Evolutionary conservation across 2,329 filamentous ascomycete species (phyloP), one percentile per base, ranked within the genome.

Genomic region (Akanthomyces lecanii): DNA sequence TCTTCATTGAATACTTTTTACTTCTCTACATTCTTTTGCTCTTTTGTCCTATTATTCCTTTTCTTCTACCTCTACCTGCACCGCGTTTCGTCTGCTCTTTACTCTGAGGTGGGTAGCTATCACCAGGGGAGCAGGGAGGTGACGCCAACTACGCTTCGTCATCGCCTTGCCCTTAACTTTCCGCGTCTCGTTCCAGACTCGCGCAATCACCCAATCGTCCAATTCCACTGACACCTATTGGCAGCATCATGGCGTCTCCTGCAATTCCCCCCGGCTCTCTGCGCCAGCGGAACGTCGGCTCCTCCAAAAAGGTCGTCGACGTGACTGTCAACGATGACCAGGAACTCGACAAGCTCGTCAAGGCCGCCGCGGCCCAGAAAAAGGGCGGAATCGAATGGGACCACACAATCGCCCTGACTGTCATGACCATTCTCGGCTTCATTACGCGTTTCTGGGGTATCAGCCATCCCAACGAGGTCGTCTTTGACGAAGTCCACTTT

Each of bases 401-500:
- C 71, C 96, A 97, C 81, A 88, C 89, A 82, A 76, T 95, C 67
- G 90, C 87, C 65, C 84, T 97, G 64, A 76, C 78, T 38, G 74
- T 97, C 68, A 88, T 97, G 72, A 98, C 94, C 2, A 71, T 86
- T 33, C 79, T 97, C 68, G 94, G 92, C 56, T 98, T 99, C 72
- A 72, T 92, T 66, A 98, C 95, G 54, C 85, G 95, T 66, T 99
- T 99, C 82, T 98, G 90, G 86, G 93, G 92, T 66, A 97, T 99
- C 75, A 91, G 85, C 74, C 93, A 97, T 77, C 95, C 95, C 18
- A 89, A 96, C 73, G 90, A 98, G 80, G 95, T 99, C 62, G 95
- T 99, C 56, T 99, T 99, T 73, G 95, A 99, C 74, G 95, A 99
- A 78, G 95, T 99, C 63, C 95, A 99, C 79, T 99, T 99, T 77